Evolutionary conservation across 805 yeast genomes (phyloP).

Genomic region (Ogataea minuta): DNA sequence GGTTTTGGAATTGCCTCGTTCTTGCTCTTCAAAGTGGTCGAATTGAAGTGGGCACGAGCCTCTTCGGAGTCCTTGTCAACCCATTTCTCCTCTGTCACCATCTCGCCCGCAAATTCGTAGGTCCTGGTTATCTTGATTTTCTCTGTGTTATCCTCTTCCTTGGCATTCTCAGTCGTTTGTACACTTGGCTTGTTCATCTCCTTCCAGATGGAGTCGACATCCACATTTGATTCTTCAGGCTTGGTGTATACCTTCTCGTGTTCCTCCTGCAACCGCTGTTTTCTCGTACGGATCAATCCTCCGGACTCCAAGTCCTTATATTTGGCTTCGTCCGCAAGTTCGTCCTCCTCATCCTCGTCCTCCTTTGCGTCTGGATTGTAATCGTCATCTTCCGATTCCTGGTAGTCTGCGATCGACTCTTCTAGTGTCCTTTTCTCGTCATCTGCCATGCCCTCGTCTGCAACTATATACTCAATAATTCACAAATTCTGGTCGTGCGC

Average conservation of each 20-base stretch:
- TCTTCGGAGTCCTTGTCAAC: constrained; percentile 81
- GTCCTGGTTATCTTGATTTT: constrained; percentile 68
- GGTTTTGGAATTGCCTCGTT: constrained; percentile 4
- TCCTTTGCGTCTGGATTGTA: constrained; percentile 42
- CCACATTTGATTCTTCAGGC: constrained; percentile 31
- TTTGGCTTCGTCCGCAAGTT: constrained; percentile 31
- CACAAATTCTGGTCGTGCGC: constrained; percentile 8
- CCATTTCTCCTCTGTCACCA: constrained; percentile 70
- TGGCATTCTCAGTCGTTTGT: background rate
- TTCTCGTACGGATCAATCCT: constrained; percentile 70
- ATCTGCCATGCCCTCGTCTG: constrained; percentile 4
- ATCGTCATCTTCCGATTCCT: constrained; percentile 59
- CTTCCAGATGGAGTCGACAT: constrained; percentile 54
- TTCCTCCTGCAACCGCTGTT: constrained; percentile 48
- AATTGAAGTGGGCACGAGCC: constrained; percentile 74
- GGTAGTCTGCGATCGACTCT: constrained; percentile 42
- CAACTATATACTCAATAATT: background rate
- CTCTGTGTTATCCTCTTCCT: constrained; percentile 32
- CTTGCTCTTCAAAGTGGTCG: constrained; percentile 35
- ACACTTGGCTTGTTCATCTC: constrained; percentile 40
- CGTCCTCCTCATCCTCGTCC: constrained; percentile 37
- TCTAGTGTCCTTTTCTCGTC: constrained; percentile 11
- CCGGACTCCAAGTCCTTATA: constrained; percentile 59
- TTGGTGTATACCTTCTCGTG: constrained; percentile 23
- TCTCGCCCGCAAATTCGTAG: constrained; percentile 88